Conservation (phyloP, 129 eudicot species). For the Ambrosia artemisiifolia region DNA sequence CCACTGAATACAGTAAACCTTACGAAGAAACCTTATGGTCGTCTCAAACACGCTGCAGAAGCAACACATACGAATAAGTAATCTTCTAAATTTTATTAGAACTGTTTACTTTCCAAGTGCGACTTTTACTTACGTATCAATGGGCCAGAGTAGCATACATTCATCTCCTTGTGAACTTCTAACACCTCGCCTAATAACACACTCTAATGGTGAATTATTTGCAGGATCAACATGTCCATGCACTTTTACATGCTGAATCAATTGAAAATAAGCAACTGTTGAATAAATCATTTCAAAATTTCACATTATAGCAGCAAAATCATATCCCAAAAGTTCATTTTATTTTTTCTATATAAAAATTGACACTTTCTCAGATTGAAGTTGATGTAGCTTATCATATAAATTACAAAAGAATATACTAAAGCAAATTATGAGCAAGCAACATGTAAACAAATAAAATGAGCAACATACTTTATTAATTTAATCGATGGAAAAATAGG, state of each 20-base stretch:
- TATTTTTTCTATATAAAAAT: not conserved
- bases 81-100: no score
- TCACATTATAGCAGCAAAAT: not conserved
- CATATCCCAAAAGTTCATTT: constrained; percentile 16
- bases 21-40: constrained; percentile 97
- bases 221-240: constrained; percentile 79
- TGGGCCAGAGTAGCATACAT: constrained; percentile 88
- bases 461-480: no score
- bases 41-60: constrained; percentile 99
- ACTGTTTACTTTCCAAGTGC: no score
- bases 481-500: no score
- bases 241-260: constrained; percentile 15
- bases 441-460: no score
- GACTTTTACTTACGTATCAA: constrained; percentile 70
- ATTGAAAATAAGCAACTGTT: not conserved
- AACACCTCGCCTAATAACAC: constrained; percentile 80
- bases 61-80: no score
- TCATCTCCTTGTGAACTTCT: constrained; percentile 82
- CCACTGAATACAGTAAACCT: constrained; percentile 68
- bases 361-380: no score
- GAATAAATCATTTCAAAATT: not conserved
- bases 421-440: no score
- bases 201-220: constrained; percentile 75
- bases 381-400: no score
- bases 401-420: no score